phyloP scores from a whole-genome alignment of 768 basidiomycete species.

The Scleroderma citrinum region DNA sequence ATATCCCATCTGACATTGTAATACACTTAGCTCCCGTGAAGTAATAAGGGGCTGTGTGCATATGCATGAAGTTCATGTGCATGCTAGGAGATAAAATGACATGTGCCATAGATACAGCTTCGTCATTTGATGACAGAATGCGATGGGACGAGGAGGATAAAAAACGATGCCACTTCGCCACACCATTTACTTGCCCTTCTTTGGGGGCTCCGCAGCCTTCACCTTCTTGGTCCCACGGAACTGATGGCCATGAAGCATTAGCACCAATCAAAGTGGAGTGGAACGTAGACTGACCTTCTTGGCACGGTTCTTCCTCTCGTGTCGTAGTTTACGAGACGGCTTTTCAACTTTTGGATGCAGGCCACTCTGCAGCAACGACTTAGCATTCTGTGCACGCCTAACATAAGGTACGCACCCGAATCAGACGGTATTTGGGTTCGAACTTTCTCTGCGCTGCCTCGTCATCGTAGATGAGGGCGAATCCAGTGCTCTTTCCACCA shows the following conservation, averaged over 20 bases:
- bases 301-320: constrained; percentile 98
- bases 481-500: constrained; percentile 96
- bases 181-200: constrained; percentile 81
- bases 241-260: constrained; percentile 37
- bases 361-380: constrained; percentile 46
- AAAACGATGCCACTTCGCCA: constrained; percentile 9
- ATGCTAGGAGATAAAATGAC: constrained; percentile 20
- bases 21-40: constrained; percentile 23
- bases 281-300: constrained; percentile 74
- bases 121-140: constrained; percentile 27
- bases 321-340: constrained; percentile 94
- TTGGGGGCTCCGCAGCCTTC: constrained; percentile 87
- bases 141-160: constrained; percentile 15
- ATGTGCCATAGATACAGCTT: constrained; percentile 40
- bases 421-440: constrained; percentile 92
- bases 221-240: constrained; percentile 92
- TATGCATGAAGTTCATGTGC: constrained; percentile 25
- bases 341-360: constrained; percentile 75
- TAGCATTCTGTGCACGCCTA: constrained; percentile 3
- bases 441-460: constrained; percentile 94
- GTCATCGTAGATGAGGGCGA: constrained; percentile 96
- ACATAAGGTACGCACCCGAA: constrained; percentile 64
- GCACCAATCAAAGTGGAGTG: constrained; percentile 1
- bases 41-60: constrained; percentile 22
- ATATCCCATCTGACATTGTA: constrained; percentile 26